Evolutionary conservation across 495 filamentous ascomycete species (phyloP).

Genomic region (Penicillium robsamsonii): DNA sequence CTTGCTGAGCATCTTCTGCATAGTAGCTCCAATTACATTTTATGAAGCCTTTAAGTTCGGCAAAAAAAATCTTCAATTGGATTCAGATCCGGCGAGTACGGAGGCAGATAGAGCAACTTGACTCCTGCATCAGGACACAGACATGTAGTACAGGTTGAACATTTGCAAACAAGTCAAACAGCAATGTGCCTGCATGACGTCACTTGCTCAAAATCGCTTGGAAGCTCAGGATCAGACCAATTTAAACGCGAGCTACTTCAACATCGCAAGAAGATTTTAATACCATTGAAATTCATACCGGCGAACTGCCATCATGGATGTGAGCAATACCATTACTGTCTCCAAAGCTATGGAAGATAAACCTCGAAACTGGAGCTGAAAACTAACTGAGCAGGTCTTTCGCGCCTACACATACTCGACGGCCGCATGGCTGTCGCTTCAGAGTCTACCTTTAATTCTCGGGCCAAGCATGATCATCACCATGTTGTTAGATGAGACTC

Average conservation of each 20-base stretch:
- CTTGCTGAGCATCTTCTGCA: too few relatives aligned
- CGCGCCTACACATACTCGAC: slow-evolving; percentile 65
- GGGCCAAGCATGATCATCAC: slow-evolving; percentile 65
- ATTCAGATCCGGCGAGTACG: too few relatives aligned
- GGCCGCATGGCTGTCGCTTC: slow-evolving; percentile 63
- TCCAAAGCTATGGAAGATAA: not conserved
- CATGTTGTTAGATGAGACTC: slow-evolving; percentile 57
- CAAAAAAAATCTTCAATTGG: too few relatives aligned
- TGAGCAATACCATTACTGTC: slow-evolving; percentile 2
- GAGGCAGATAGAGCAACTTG: too few relatives aligned
- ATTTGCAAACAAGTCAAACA: slow-evolving; percentile 5
- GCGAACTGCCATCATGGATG: slow-evolving; percentile 17
- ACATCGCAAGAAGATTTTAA: too few relatives aligned
- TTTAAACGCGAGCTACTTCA: not conserved
- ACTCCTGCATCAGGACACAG: too few relatives aligned
- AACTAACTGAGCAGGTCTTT: slow-evolving; percentile 52
- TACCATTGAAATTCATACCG: not conserved
- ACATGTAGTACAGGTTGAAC: too few relatives aligned
- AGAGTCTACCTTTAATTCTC: slow-evolving; percentile 62
- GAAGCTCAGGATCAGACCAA: not conserved
- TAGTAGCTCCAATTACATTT: too few relatives aligned
- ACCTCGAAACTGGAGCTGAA: not conserved
- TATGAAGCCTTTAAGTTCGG: too few relatives aligned
- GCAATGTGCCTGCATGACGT: not conserved
- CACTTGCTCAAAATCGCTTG: not conserved